Evolutionary conservation across 495 filamentous ascomycete species (phyloP).

Genomic region (Parathielavia hyrcaniae): DNA sequence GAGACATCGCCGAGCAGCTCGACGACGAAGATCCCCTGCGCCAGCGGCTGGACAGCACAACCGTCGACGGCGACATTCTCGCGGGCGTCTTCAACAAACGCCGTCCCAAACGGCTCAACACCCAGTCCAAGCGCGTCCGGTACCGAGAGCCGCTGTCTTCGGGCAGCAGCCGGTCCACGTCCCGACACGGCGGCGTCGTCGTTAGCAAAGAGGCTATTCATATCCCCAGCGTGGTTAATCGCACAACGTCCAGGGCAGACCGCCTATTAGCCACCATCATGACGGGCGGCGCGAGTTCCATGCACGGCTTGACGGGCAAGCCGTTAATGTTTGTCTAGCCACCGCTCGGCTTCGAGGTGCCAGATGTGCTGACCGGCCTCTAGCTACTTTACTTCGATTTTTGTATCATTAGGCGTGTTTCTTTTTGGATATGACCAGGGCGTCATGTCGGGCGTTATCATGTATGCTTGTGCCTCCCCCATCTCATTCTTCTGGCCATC

Average conservation of each 20-base stretch:
- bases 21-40: slow-evolving; percentile 74
- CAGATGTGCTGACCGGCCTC: slow-evolving; percentile 2
- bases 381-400: slow-evolving; percentile 96
- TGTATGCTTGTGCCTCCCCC: slow-evolving; percentile 51
- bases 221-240: slow-evolving; percentile 64
- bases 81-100: slow-evolving; percentile 44
- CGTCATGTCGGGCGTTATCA: slow-evolving; percentile 99
- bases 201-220: slow-evolving; percentile 74
- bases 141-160: slow-evolving; percentile 35
- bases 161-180: slow-evolving; percentile 20
- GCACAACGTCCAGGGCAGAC: slow-evolving; percentile 56
- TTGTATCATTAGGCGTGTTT: slow-evolving; percentile 96
- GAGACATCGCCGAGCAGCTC: slow-evolving; percentile 86
- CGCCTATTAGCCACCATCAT: slow-evolving; percentile 74
- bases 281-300: slow-evolving; percentile 64
- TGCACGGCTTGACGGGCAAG: slow-evolving; percentile 92
- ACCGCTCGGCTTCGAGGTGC: not conserved
- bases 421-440: slow-evolving; percentile 98
- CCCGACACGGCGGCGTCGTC: slow-evolving; percentile 39
- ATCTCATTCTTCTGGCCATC: slow-evolving; percentile 13
- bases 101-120: slow-evolving; percentile 30
- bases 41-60: slow-evolving; percentile 54
- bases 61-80: slow-evolving; percentile 50
- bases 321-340: slow-evolving; percentile 68
- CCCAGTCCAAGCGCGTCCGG: slow-evolving; percentile 39